Conservation (phyloP, 202 grass and related monocot species). For the Schoenoplectus tabernaemontani region DNA sequence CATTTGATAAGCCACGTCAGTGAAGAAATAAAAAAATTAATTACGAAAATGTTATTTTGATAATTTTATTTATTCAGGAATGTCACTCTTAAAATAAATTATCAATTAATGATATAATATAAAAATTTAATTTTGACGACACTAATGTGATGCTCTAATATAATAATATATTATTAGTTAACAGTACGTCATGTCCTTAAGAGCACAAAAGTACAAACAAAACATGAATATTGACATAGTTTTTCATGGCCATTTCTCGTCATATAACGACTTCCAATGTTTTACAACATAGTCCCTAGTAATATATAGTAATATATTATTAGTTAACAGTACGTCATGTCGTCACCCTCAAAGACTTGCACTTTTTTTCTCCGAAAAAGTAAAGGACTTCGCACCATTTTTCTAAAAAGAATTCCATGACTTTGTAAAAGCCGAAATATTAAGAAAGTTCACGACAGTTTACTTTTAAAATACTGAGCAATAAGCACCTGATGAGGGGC, state of each 20-base stretch:
- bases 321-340: not conserved
- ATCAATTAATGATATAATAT: too few species aligned
- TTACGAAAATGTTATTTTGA: too few species aligned
- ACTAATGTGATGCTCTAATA: too few species aligned
- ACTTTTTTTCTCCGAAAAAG: not conserved
- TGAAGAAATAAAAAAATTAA: too few species aligned
- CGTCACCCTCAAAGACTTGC: not conserved
- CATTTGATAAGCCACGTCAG: too few species aligned
- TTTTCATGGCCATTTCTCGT: not conserved
- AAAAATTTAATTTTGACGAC: too few species aligned
- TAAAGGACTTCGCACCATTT: not conserved
- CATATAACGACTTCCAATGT: not conserved
- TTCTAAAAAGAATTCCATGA: not conserved
- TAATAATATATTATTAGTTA: too few species aligned
- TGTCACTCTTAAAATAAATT: too few species aligned
- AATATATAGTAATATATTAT: not conserved
- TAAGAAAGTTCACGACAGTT: not conserved
- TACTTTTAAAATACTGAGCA: not conserved
- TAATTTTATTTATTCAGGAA: too few species aligned
- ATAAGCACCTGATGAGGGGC: not conserved
- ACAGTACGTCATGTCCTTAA: not conserved
- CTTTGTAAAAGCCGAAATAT: constrained; percentile 7
- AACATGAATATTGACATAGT: not conserved
- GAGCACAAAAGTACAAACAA: not conserved
- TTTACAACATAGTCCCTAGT: not conserved